phyloP scores from a whole-genome alignment of 371 early-diverging fungal species.

The Apophysomyces trapeziformis region DNA sequence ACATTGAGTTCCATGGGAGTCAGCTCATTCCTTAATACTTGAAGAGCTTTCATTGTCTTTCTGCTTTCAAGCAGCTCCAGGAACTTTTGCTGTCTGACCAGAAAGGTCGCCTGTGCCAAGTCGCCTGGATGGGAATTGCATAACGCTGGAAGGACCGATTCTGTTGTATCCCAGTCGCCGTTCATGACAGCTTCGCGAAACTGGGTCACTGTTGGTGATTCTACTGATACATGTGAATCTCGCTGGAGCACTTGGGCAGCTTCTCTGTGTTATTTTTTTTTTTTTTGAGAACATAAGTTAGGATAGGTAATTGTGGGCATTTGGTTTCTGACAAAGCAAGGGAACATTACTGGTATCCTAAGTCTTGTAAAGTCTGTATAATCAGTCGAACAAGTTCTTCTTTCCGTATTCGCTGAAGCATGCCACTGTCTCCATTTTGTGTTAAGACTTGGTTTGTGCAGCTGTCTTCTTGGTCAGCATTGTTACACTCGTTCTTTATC shows the following conservation, averaged over 20 bases:
- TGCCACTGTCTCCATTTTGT: neutral
- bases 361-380: slow-evolving; percentile 80
- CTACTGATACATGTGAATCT: slow-evolving; percentile 77
- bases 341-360: slow-evolving; percentile 75
- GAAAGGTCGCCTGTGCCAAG: slow-evolving; percentile 56
- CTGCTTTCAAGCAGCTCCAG: slow-evolving; percentile 76
- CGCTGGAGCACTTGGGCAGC: slow-evolving; percentile 64
- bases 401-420: slow-evolving; percentile 21
- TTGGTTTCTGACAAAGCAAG: neutral
- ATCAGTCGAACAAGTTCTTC: slow-evolving; percentile 89
- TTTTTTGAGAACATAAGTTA: no score
- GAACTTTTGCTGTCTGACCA: slow-evolving; percentile 83
- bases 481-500: neutral
- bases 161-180: slow-evolving; percentile 80
- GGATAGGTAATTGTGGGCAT: no score
- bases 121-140: slow-evolving; percentile 32
- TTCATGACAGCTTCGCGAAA: slow-evolving; percentile 69
- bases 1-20: slow-evolving; percentile 69
- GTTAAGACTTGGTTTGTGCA: neutral
- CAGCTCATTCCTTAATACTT: slow-evolving; percentile 76
- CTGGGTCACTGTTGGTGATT: slow-evolving; percentile 57
- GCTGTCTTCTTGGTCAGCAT: neutral
- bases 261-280: slow-evolving; percentile 38
- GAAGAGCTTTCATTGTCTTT: slow-evolving; percentile 67
- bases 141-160: slow-evolving; percentile 50